Evolutionary conservation across 108 stramenopile species (phyloP).

Genomic region (Cyclotella distinguenda): DNA sequence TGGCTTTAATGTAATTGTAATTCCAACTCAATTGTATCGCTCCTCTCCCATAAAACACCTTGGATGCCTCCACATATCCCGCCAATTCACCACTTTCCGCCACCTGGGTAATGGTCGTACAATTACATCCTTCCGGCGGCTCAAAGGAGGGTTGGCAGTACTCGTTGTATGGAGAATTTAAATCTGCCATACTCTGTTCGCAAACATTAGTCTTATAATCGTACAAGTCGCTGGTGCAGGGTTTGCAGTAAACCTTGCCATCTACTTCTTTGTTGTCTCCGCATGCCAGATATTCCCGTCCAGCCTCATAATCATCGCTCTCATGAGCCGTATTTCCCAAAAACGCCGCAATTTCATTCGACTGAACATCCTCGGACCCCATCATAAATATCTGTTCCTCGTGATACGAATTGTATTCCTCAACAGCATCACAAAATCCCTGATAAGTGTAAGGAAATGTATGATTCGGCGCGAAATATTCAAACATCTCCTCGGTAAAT

Average conservation of each 20-base stretch:
- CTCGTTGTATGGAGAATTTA: slow-evolving; percentile 27
- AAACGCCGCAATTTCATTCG: slow-evolving; percentile 33
- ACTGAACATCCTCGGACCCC: slow-evolving; percentile 18
- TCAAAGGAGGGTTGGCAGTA: slow-evolving; percentile 29
- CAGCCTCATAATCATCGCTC: slow-evolving; percentile 40
- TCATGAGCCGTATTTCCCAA: slow-evolving; percentile 45
- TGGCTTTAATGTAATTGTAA: slow-evolving; percentile 34
- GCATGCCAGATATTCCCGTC: slow-evolving; percentile 40
- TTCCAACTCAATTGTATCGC: slow-evolving; percentile 34
- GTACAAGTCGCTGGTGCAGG: slow-evolving; percentile 29
- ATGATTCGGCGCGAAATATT: slow-evolving; percentile 22
- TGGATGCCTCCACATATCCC: slow-evolving; percentile 31
- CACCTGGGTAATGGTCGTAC: slow-evolving; percentile 31
- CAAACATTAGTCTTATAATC: slow-evolving; percentile 19
- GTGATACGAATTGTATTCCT: slow-evolving; percentile 34
- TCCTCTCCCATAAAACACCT: slow-evolving; percentile 39
- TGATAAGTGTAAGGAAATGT: slow-evolving; percentile 45
- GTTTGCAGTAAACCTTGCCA: slow-evolving; percentile 36
- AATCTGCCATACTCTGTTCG: slow-evolving; percentile 17
- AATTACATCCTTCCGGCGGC: slow-evolving; percentile 32
- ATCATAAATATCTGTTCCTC: slow-evolving; percentile 33
- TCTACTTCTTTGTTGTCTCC: slow-evolving; percentile 35
- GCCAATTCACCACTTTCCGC: slow-evolving; percentile 20
- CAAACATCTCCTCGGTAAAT: slow-evolving; percentile 17
- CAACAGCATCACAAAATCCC: slow-evolving; percentile 32